phyloP scores from a whole-genome alignment of 2,329 filamentous ascomycete species.

The Monilinia polystroma region DNA sequence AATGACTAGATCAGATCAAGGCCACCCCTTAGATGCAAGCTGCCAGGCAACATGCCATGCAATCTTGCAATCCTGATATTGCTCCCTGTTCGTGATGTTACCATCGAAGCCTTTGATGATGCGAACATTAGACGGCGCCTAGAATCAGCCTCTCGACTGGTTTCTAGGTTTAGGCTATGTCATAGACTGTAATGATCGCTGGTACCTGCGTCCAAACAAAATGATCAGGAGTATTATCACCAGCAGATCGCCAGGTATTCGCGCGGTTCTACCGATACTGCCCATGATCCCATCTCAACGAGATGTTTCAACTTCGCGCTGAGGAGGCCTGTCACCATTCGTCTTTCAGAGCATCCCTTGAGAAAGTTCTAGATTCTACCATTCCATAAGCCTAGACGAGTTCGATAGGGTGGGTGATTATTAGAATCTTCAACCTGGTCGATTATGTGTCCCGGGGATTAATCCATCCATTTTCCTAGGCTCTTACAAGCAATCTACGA shows the following conservation, averaged over 20 bases:
- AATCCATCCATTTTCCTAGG: background rate
- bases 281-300: no score
- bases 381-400: background rate
- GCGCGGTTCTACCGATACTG: background rate
- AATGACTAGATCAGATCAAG: background rate
- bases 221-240: background rate
- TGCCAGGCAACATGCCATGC: background rate
- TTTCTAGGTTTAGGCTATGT: background rate
- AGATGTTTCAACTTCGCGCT: background rate
- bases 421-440: no score
- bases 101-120: conserved; percentile 3
- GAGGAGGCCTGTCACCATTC: background rate
- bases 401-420: background rate
- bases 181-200: background rate
- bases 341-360: background rate
- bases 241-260: background rate
- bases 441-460: background rate
- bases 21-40: background rate
- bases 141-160: background rate
- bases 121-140: background rate
- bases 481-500: background rate
- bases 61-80: background rate
- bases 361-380: background rate
- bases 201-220: background rate
- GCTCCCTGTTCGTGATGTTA: background rate